Base-by-base conservation (phyloP, 2,329 filamentous ascomycete species). In the Xylaria sp. region DNA sequence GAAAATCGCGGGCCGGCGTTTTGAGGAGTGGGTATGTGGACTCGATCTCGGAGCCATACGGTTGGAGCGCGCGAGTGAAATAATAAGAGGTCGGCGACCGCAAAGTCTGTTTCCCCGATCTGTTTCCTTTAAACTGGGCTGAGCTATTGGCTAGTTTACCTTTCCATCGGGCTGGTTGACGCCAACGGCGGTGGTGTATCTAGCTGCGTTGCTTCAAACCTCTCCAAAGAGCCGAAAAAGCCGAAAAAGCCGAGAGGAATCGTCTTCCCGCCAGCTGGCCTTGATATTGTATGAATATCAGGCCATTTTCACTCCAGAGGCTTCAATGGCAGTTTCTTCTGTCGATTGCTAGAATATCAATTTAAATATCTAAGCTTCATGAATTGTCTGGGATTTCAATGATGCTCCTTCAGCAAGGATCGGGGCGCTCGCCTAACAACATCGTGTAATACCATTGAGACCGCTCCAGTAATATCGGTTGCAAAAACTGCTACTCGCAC, bases 1-100 rank as follows among this genome's bases (percentile, higher is more conserved):
- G 37, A 57, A 37, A 37, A 52, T 51, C 44, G 46, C 23, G 25
- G 46, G 44, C 39, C 62, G 41, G 31, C 54, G 23, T 20, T 51
- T 48, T 54, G 44, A 23, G 31, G 41, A 44, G 46, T 25, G 18
- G 25, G 51, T 13, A 20, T n/a, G 56, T 58, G 51, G 61, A 18
- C 61, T 34, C n/a, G 41, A 63, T 56, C 25, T 58, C 56, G 55
- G 55, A 58, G 31, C 41, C 20, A 41, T 28, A 64, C n/a, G 34
- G 28, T 52, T 8, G 41, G 52, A 13, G 13, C 50, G 31, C 28
- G 31, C 28, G 57, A 60, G 39, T 60, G 9, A 34, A 15, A 23
- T 34, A 37, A 12, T 13, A 61, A 50, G 55, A 52, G 13, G 34
- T 59, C 54, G 46, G 62, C 55, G 54, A 59, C 46, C 57, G 31